Percentiles rank a stretch among this genome's conserved stretches.
Evolutionary conservation across 73 alveolate species (phyloP).

Genomic region (Paramecium bursaria): DNA sequence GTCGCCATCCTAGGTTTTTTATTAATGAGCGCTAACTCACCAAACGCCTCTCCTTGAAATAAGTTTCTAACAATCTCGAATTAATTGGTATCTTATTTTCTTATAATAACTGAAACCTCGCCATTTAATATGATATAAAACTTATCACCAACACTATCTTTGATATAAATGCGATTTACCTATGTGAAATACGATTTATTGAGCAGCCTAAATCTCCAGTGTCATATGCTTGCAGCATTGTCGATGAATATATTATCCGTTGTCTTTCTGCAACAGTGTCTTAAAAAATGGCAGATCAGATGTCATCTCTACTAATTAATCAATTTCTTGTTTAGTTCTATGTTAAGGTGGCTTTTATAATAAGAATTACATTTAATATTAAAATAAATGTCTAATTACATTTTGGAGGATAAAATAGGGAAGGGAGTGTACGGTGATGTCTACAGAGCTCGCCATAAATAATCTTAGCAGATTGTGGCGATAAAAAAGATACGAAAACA

Average conservation of each 20-base stretch:
- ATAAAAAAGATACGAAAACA: constrained; percentile 87
- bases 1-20: constrained; percentile 67
- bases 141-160: constrained; percentile 52
- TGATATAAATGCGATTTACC: too few relatives aligned
- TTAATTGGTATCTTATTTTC: not conserved
- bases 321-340: too few relatives aligned
- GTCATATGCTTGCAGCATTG: too few relatives aligned
- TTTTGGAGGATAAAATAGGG: constrained; percentile 79
- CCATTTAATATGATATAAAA: constrained; percentile 50
- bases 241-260: too few relatives aligned
- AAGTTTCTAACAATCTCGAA: constrained; percentile 18
- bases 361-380: not conserved
- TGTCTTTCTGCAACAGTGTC: too few relatives aligned
- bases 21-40: constrained; percentile 60
- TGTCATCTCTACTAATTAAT: too few relatives aligned
- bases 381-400: constrained; percentile 24
- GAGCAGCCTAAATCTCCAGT: too few relatives aligned
- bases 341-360: constrained; percentile 12
- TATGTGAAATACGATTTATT: too few relatives aligned
- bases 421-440: constrained; percentile 97
- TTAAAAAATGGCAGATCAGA: too few relatives aligned
- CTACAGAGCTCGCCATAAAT: constrained; percentile 88
- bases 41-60: constrained; percentile 53
- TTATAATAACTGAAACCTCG: not conserved
- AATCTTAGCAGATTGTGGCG: constrained; percentile 92